A percentile compares a stretch with the other conserved stretches of the same genome.
Evolutionary conservation across 371 early-diverging fungal genomes (phyloP).

Genomic region (Entomophthora muscae): DNA sequence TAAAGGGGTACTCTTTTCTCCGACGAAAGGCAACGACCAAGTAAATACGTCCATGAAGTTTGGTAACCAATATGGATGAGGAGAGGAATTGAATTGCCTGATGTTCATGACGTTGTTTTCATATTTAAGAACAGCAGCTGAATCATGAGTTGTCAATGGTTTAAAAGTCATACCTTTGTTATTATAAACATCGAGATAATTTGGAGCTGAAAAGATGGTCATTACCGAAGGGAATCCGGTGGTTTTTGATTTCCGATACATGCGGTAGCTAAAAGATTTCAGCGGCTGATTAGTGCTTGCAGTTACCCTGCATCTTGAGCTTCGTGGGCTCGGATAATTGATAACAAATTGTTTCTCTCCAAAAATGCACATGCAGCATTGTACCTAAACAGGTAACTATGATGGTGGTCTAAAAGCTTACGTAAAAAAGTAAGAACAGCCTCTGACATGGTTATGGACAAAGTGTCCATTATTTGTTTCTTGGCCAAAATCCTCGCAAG

Average conservation of each 20-base stretch:
- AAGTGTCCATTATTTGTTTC: constrained; percentile 66
- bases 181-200: constrained; percentile 93
- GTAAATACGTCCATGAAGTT: constrained; percentile 96
- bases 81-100: constrained; percentile 48
- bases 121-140: constrained; percentile 86
- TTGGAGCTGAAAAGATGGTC: constrained; percentile 95
- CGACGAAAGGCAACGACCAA: constrained; percentile 96
- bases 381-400: constrained; percentile 28
- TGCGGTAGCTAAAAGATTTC: constrained; percentile 61
- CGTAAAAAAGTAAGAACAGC: constrained; percentile 87
- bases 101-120: constrained; percentile 96
- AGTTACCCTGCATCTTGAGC: constrained; percentile 86
- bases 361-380: constrained; percentile 83
- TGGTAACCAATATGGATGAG: constrained; percentile 94
- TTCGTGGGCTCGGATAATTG: constrained; percentile 94
- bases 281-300: neutral
- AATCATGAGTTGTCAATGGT: neutral
- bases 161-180: constrained; percentile 52
- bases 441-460: constrained; percentile 78
- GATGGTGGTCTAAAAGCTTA: constrained; percentile 14
- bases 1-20: constrained; percentile 71
- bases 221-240: constrained; percentile 91
- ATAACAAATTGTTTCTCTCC: constrained; percentile 77
- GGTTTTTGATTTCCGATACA: constrained; percentile 83
- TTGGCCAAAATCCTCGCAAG: constrained; percentile 86